Evolutionary conservation across 345 rosid genomes (phyloP).

Genomic region (Corymbia maculata): DNA sequence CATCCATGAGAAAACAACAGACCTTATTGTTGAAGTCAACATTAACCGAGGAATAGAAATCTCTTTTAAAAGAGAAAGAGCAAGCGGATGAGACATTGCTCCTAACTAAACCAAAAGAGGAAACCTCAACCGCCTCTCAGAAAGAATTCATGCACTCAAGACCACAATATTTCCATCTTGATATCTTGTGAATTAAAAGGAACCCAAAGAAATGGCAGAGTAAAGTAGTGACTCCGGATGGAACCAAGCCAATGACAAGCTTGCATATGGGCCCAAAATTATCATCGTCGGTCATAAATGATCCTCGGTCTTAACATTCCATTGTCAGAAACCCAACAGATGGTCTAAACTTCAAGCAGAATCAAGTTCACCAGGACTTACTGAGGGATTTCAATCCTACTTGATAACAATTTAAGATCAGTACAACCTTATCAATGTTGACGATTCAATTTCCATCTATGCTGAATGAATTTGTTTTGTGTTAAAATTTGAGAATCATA

Average conservation of each 20-base stretch:
- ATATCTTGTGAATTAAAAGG: background rate
- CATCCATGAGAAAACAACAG: background rate
- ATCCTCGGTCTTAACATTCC: background rate
- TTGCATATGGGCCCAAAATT: background rate
- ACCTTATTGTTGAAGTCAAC: background rate
- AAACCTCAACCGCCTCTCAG: background rate
- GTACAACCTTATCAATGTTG: background rate
- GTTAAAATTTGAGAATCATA: background rate
- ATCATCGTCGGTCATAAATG: background rate
- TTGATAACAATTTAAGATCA: background rate
- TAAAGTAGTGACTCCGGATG: background rate
- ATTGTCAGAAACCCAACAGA: background rate
- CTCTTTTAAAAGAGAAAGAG: background rate
- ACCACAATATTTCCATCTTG: background rate
- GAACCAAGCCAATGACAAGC: background rate
- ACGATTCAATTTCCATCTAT: background rate
- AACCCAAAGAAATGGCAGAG: background rate
- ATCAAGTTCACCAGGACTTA: background rate
- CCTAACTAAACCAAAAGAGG: background rate
- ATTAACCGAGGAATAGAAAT: background rate
- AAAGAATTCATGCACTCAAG: background rate
- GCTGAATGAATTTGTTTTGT: background rate
- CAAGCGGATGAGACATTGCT: background rate
- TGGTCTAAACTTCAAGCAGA: background rate
- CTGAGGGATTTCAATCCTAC: background rate